These are phyloP conservation scores for Bipolaris sorokiniana DNA, from an alignment of 2,329 filamentous ascomycete genomes.

Conservation along the genomic window DNA sequence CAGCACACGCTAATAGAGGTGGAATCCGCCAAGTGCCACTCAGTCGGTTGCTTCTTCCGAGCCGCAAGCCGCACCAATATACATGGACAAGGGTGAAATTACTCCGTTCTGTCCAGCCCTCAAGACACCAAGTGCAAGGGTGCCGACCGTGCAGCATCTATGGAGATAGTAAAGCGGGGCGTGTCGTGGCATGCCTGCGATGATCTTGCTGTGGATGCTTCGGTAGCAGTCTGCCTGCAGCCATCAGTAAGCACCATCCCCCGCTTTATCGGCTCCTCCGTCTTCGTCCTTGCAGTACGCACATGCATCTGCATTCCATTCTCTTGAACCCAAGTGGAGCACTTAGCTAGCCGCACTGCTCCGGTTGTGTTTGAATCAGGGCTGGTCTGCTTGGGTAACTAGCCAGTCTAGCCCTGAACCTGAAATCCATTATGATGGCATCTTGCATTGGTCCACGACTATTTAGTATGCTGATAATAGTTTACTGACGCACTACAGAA, in stretches of 20 bases:
- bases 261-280: conserved; percentile 2
- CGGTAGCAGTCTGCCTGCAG: background rate
- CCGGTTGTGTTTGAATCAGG: background rate
- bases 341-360: background rate
- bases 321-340: background rate
- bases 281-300: background rate
- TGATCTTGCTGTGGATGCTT: background rate
- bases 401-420: background rate
- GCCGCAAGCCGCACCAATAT: background rate
- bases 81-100: background rate
- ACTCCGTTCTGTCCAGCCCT: background rate
- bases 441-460: background rate
- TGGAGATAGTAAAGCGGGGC: background rate
- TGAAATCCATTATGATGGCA: background rate
- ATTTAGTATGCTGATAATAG: background rate
- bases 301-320: background rate
- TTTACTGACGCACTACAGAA: background rate
- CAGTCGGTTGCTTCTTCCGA: background rate
- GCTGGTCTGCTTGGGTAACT: background rate
- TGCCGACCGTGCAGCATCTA: background rate
- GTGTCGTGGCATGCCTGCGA: background rate
- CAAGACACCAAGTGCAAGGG: background rate
- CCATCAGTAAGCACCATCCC: background rate
- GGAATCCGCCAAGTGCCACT: background rate
- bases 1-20: background rate